Evolutionary conservation across 768 basidiomycete species (phyloP).

Genomic region (Mycena polygramma): DNA sequence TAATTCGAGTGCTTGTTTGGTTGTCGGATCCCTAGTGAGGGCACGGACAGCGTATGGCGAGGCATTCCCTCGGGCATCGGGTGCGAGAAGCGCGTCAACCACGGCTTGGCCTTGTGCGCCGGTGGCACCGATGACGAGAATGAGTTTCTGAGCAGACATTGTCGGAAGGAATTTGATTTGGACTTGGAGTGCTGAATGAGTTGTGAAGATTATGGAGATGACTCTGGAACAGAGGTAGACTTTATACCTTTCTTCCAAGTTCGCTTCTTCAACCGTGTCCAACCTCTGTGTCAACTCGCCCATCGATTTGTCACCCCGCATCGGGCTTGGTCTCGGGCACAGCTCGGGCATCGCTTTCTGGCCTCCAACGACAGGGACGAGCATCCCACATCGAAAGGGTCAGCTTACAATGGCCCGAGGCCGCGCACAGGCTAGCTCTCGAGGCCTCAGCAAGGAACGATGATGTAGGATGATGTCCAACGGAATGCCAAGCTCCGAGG

Average conservation of each 20-base stretch:
- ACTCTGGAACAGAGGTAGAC: neutral
- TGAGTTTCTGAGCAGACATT: conserved; percentile 45
- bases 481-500: no score
- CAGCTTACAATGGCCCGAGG: neutral
- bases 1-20: conserved; percentile 50
- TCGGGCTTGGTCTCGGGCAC: conserved; percentile 5
- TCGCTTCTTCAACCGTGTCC: neutral
- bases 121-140: conserved; percentile 61
- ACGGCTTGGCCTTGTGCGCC: conserved; percentile 60
- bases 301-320: neutral
- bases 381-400: neutral
- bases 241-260: neutral
- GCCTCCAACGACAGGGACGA: neutral
- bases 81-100: conserved; percentile 50
- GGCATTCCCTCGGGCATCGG: conserved; percentile 40
- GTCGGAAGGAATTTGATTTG: neutral
- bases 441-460: no score
- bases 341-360: neutral
- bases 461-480: no score
- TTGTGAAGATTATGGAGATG: neutral
- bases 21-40: conserved; percentile 52
- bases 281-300: no score
- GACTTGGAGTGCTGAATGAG: neutral
- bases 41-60: conserved; percentile 60
- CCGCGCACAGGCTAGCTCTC: no score